A percentile compares a stretch with the other conserved stretches of the same genome.
Conservation (phyloP, 805 yeast genomes). For the Zygoascus ofunaensis region DNA sequence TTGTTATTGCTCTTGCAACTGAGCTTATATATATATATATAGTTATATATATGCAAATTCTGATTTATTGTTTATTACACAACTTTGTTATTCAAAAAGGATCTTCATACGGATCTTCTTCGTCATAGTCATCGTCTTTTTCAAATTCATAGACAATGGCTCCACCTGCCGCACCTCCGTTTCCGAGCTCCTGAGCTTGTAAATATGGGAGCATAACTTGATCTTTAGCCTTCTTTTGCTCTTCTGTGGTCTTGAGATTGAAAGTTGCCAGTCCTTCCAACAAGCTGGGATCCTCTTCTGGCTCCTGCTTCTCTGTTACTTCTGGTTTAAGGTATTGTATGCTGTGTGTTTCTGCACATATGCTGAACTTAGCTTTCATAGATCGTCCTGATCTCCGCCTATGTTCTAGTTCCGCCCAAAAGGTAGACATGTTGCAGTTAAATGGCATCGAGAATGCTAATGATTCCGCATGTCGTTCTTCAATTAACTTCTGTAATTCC, state of each 20-base stretch:
- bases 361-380: constrained; percentile 41
- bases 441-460: constrained; percentile 40
- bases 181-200: constrained; percentile 62
- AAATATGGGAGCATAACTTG: constrained; percentile 85
- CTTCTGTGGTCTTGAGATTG: constrained; percentile 64
- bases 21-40: no score
- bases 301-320: constrained; percentile 20
- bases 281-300: constrained; percentile 40
- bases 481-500: constrained; percentile 35
- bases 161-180: constrained; percentile 64
- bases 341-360: constrained; percentile 43
- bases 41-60: no score
- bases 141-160: constrained; percentile 95
- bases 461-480: constrained; percentile 36
- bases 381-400: constrained; percentile 84
- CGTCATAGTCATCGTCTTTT: constrained; percentile 96
- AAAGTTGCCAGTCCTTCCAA: constrained; percentile 78
- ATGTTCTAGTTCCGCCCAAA: constrained; percentile 47
- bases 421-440: constrained; percentile 40
- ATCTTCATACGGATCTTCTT: constrained; percentile 95
- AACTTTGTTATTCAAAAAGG: constrained; percentile 80
- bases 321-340: constrained; percentile 28
- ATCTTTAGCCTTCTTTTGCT: constrained; percentile 69
- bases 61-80: no score
- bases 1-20: no score